Base-by-base conservation (phyloP, 2,329 filamentous ascomycete species). In the Trichophaea hybrida region DNA sequence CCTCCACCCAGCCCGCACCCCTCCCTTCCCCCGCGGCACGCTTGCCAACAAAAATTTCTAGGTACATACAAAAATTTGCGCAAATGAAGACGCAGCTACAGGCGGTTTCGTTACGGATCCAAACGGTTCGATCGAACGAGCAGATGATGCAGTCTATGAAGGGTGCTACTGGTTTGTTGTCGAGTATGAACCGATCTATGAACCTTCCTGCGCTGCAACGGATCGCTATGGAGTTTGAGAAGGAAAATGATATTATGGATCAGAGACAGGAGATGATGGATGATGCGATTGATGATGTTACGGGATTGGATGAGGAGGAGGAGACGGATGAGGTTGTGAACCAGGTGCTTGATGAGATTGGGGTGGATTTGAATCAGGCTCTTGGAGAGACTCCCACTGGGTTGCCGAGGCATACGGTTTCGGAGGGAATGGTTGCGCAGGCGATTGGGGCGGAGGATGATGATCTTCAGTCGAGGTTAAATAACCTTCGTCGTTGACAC, bases 91-190 rank as follows among this genome's bases (percentile, higher is more conserved):
- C 91, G 66, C 91, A 97, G 73, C 75, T 98, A 66, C 93, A 98
- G 72, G 93, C 94, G 65, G 95, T 98, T 68, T 94, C 88, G 12
- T 75, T 98, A 58, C 83, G 91, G 49, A 90, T 98, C 70, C 93
- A 97, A 81, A 98, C 93, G 54, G 91, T 97, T 65, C 84, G 93
- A 65, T 96, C 90, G 67, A 98, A 98, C 73, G 93, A 98, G 73
- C 91, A 97, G 74, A 98, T 98, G 93, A 96, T 96, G 90, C 88
- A 95, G 73, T 93, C 90, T 6, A 97, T 98, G 93, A 98, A 96
- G 74, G 93, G 93, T 37, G 93, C 93, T 4, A 97, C 93, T 1
- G 83, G 85, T 73, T 84, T 95, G 2, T 77, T 98, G 6, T 89
- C 90, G 58, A 94, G 86, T 75, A 98, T 98, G 93, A 98, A 98